Percentiles rank a stretch among this genome's conserved stretches.
Conservation (phyloP, 371 early-diverging fungal species). For the Mucor circinelloides region DNA sequence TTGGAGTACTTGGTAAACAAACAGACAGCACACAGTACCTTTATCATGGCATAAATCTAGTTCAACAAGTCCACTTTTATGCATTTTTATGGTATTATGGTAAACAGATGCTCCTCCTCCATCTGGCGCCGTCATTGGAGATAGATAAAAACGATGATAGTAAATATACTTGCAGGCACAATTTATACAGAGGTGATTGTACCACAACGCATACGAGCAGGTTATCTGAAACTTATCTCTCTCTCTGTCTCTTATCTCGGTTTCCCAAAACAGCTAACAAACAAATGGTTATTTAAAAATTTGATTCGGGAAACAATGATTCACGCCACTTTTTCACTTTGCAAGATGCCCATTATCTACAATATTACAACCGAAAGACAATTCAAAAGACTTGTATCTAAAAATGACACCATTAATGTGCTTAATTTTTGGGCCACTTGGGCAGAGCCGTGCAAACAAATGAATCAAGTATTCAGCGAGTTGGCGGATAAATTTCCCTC, state of each 20-base stretch:
- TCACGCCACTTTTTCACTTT: not conserved
- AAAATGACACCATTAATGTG: slow-evolving; percentile 36
- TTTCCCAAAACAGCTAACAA: slow-evolving; percentile 5
- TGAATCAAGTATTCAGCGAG: slow-evolving; percentile 85
- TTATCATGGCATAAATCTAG: too few species aligned
- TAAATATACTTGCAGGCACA: not conserved
- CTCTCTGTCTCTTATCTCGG: not conserved
- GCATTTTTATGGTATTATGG: too few species aligned
- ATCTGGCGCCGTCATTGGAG: too few species aligned
- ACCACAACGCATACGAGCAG: not conserved
- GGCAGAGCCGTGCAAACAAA: slow-evolving; percentile 85
- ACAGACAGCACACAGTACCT: too few species aligned
- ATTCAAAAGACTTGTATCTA: slow-evolving; percentile 21
- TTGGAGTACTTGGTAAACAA: too few species aligned
- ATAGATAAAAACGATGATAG: not conserved
- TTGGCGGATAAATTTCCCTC: slow-evolving; percentile 55
- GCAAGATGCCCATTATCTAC: slow-evolving; percentile 21
- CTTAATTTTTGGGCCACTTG: slow-evolving; percentile 89
- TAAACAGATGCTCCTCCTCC: too few species aligned
- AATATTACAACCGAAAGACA: slow-evolving; percentile 37
- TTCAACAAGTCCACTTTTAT: too few species aligned
- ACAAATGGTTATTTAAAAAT: not conserved
- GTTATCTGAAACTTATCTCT: not conserved
- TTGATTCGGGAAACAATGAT: not conserved
- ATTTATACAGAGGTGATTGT: not conserved